Base-by-base conservation (phyloP, 768 basidiomycete genomes). In the Collybia nuda region DNA sequence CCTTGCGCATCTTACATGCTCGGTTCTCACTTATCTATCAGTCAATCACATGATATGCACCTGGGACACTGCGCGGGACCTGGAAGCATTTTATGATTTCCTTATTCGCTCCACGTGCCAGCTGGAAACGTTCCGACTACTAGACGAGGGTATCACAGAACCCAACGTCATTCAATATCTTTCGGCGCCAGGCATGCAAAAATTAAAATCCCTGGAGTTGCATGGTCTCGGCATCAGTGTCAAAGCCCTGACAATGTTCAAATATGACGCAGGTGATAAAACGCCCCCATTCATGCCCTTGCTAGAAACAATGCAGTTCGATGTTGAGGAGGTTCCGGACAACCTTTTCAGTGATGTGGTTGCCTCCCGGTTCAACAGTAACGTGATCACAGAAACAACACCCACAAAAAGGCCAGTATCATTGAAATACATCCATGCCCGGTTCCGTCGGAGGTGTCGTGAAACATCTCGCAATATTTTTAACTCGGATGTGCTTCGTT, bases 111-210 rank as follows among this genome's bases (percentile, higher is more conserved):
- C 52, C 5, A 9, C 19, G 5, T 50, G 52, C 18, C 8, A 11
- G 18, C 26, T 54, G 29, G 37, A 49, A 21, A 44, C 7, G 6
- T 14, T 54, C 6, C 8, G 14, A 5, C 1, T 54, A 14, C 21
- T 15, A n/a, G 40, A 54, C 19, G 15, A 9, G 9, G 19, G 11
- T 23, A 12, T 50, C 15, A 17, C 21, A 9, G 48, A 45, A 19
- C 24, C n/a, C 17, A 41, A 50, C 22, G 12, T 54, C 32, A 29
- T 54, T 12, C 15, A 43, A 11, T 40, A n/a, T 17, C 47, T 50
- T 29, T 8, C 41, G 15, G 14, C 40, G 8, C 41, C 45, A 23
- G 11, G 21, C 2, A 14, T 48, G n/a, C 29, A 36, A 14, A 12
- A 6, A 7, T 36, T 46, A 11, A 29, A 22, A 21, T 15, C 28